Percentiles rank a stretch among this genome's conserved stretches.
phyloP scores from a whole-genome alignment of 257 asterid genomes.

The Penstemon davidsonii region DNA sequence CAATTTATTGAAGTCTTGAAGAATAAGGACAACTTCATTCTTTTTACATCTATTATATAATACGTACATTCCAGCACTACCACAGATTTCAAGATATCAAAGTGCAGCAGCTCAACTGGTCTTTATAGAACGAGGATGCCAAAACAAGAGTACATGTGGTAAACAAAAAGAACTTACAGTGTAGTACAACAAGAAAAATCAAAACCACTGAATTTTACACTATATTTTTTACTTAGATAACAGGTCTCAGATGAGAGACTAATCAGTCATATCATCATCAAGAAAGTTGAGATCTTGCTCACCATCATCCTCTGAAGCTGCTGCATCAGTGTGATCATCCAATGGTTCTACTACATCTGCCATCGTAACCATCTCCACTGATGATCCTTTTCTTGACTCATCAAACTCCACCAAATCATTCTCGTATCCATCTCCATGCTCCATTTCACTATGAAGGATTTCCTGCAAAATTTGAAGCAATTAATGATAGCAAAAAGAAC shows the following conservation, averaged over 20 bases:
- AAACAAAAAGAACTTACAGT: background rate
- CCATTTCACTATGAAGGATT: constrained; percentile 60
- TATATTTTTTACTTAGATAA: background rate
- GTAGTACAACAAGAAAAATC: background rate
- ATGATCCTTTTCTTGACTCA: constrained; percentile 51
- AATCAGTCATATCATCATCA: constrained; percentile 64
- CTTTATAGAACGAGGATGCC: too few relatives aligned
- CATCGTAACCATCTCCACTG: constrained; percentile 48
- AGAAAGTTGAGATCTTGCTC: constrained; percentile 61
- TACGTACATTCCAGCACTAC: too few relatives aligned
- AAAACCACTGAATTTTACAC: constrained; percentile 20
- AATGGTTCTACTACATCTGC: constrained; percentile 55
- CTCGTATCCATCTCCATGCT: constrained; percentile 62
- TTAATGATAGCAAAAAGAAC: too few relatives aligned
- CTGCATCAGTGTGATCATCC: constrained; percentile 43
- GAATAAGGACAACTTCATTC: too few relatives aligned
- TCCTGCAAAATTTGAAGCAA: constrained; percentile 44
- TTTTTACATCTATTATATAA: too few relatives aligned
- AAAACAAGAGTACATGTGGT: too few relatives aligned
- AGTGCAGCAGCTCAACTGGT: too few relatives aligned
- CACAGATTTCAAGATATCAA: too few relatives aligned
- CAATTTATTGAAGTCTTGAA: too few relatives aligned
- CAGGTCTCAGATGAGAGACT: constrained; percentile 12
- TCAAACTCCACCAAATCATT: constrained; percentile 61
- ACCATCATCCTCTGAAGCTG: constrained; percentile 46